These are phyloP conservation scores for Alternaria angustiovoidea DNA, from an alignment of 2,329 filamentous ascomycete genomes.

Conservation along the genomic window DNA sequence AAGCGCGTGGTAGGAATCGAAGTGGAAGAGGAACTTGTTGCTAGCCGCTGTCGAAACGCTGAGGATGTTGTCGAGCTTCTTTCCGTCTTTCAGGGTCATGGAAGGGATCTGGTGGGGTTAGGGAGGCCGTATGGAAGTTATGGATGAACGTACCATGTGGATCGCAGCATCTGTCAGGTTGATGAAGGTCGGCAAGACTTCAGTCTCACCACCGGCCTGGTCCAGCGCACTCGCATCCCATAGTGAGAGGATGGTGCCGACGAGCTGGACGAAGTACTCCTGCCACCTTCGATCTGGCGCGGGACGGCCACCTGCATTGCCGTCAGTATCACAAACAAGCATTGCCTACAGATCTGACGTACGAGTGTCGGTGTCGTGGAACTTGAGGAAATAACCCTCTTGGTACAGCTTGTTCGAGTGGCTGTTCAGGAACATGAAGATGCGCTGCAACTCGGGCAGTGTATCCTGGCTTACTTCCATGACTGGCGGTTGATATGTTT, in stretches of 20 bases:
- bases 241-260: slow-evolving; percentile 91
- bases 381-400: slow-evolving; percentile 95
- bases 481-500: slow-evolving; percentile 83
- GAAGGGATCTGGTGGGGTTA: slow-evolving; percentile 64
- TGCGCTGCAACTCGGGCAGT: slow-evolving; percentile 89
- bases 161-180: slow-evolving; percentile 97
- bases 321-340: slow-evolving; percentile 30
- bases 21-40: slow-evolving; percentile 94
- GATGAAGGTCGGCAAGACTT: slow-evolving; percentile 90
- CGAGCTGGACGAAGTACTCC: slow-evolving; percentile 95
- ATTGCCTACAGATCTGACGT: slow-evolving; percentile 53
- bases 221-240: slow-evolving; percentile 96
- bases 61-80: slow-evolving; percentile 90
- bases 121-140: not conserved
- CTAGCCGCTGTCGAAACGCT: slow-evolving; percentile 95
- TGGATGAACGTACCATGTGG: slow-evolving; percentile 78
- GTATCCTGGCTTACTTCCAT: slow-evolving; percentile 88
- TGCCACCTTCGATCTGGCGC: slow-evolving; percentile 90
- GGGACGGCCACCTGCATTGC: slow-evolving; percentile 76
- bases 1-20: slow-evolving; percentile 91
- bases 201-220: slow-evolving; percentile 81
- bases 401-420: slow-evolving; percentile 97
- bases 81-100: slow-evolving; percentile 83
- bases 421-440: slow-evolving; percentile 92
- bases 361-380: slow-evolving; percentile 94